Percentiles rank a stretch among this genome's conserved stretches.
Conservation (phyloP, 176 grass and related monocot species). For the Cocos nucifera region DNA sequence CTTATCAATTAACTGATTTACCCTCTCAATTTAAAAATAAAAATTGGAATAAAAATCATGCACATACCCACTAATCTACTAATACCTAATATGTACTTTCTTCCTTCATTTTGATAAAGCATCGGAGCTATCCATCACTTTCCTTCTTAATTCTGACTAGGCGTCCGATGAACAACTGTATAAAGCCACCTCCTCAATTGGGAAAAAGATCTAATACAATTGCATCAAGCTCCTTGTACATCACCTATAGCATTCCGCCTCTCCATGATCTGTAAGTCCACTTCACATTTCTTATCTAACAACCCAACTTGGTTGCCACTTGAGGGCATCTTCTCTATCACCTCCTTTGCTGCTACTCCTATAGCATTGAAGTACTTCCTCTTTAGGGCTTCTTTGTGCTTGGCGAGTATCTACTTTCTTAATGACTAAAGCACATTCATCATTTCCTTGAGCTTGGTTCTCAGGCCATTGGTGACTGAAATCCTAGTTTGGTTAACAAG, state of each 20-base stretch:
- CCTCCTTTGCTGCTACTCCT: conserved; percentile 28
- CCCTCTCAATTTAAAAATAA: no score
- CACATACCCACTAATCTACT: no score
- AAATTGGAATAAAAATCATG: no score
- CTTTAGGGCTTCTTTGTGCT: conserved; percentile 34
- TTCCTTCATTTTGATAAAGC: no score
- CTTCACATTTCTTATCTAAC: conserved; percentile 12
- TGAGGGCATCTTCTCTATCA: conserved; percentile 31
- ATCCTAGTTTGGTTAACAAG: conserved; percentile 25
- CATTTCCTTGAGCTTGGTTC: conserved; percentile 24
- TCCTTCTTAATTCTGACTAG: no score
- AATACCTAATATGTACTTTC: no score
- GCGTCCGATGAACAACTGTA: no score
- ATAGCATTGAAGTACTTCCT: conserved; percentile 35
- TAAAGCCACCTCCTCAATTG: no score
- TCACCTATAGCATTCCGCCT: conserved; percentile 32
- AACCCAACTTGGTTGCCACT: conserved; percentile 15
- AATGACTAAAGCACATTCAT: conserved; percentile 34
- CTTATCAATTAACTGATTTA: no score
- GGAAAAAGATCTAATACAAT: conserved; percentile 35
- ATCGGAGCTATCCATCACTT: no score
- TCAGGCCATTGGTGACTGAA: conserved; percentile 29
- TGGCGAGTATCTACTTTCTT: conserved; percentile 22
- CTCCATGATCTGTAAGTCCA: conserved; percentile 30
- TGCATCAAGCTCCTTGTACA: conserved; percentile 36